Conservation (phyloP, 108 stramenopile species). For the Seminavis robusta region DNA sequence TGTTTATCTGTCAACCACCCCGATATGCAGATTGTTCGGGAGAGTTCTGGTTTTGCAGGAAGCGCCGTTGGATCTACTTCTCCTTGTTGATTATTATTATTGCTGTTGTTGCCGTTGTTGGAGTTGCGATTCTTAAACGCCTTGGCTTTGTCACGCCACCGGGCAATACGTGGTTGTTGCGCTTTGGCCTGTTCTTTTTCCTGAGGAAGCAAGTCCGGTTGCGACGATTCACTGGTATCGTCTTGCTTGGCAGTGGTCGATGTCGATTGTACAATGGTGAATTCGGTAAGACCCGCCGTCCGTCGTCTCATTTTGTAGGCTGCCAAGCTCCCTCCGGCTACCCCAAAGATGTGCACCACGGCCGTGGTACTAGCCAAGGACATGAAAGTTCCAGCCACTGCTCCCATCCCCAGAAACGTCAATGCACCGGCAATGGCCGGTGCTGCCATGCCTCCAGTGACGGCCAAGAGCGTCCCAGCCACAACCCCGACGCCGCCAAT, state of each 20-base stretch:
- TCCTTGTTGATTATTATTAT: background rate
- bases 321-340: conserved; percentile 81
- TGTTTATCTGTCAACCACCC: conserved; percentile 77
- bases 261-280: conserved; percentile 66
- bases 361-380: conserved; percentile 72
- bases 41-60: conserved; percentile 67
- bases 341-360: conserved; percentile 80
- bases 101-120: conserved; percentile 5
- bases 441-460: conserved; percentile 76
- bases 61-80: background rate
- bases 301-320: conserved; percentile 82
- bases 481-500: conserved; percentile 66
- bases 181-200: too few species aligned
- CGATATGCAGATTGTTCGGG: conserved; percentile 72
- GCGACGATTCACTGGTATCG: too few species aligned
- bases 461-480: conserved; percentile 68
- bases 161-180: too few species aligned
- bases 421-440: conserved; percentile 73
- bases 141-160: too few species aligned
- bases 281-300: conserved; percentile 80
- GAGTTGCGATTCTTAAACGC: too few species aligned
- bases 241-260: too few species aligned
- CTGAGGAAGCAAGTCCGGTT: too few species aligned
- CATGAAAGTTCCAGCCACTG: conserved; percentile 62
- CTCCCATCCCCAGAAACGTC: conserved; percentile 65